Evolutionary conservation across 225 moss, liverwort and hornwort genomes (phyloP).

Genomic region (Polytrichum formosum): DNA sequence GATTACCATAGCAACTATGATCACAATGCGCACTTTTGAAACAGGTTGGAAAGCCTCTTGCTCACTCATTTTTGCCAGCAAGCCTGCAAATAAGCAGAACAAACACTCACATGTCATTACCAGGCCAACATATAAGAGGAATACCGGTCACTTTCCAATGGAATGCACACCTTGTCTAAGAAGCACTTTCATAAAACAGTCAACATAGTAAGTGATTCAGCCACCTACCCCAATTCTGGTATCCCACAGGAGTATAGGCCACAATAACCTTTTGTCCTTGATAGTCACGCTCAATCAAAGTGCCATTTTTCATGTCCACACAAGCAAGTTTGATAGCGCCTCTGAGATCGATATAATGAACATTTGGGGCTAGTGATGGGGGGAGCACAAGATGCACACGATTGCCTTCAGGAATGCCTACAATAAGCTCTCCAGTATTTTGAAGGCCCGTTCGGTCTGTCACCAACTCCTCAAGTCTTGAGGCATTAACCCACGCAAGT

Average conservation of each 20-base stretch:
- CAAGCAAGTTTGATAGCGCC: slow-evolving; percentile 59
- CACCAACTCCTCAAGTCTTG: slow-evolving; percentile 45
- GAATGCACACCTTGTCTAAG: slow-evolving; percentile 2
- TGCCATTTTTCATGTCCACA: slow-evolving; percentile 39
- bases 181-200: neutral
- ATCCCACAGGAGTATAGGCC: slow-evolving; percentile 50
- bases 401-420: slow-evolving; percentile 46
- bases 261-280: slow-evolving; percentile 52
- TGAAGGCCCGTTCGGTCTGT: slow-evolving; percentile 64
- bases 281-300: slow-evolving; percentile 54
- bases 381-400: slow-evolving; percentile 61
- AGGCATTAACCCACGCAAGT: slow-evolving; percentile 59
- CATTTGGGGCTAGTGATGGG: slow-evolving; percentile 32
- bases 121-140: no score
- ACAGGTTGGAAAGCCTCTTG: slow-evolving; percentile 59
- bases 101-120: no score
- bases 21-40: slow-evolving; percentile 53
- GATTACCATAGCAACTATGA: slow-evolving; percentile 54
- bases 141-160: no score
- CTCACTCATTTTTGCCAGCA: slow-evolving; percentile 60
- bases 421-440: slow-evolving; percentile 57
- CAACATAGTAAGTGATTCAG: slow-evolving; percentile 8
- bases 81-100: slow-evolving; percentile 21
- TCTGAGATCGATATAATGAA: slow-evolving; percentile 36
- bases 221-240: slow-evolving; percentile 49